A percentile compares a stretch with the other conserved stretches of the same genome.
phyloP scores from a whole-genome alignment of 306 rosid genomes.

The Gleditsia sinensis region DNA sequence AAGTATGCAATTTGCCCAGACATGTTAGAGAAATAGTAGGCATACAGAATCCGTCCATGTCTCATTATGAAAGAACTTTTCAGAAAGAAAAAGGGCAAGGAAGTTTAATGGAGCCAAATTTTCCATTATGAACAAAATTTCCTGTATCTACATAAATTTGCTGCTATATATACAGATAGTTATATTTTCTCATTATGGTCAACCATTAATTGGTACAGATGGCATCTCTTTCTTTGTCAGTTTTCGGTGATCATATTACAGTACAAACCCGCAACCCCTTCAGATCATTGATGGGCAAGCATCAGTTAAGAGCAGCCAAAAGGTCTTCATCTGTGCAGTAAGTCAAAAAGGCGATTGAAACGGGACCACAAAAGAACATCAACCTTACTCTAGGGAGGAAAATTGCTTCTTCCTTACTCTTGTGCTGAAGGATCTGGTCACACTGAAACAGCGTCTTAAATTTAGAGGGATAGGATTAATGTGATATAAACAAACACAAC shows the following conservation, averaged over 20 bases:
- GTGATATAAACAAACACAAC: neutral
- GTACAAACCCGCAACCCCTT: no score
- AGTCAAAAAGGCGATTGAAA: conserved; percentile 16
- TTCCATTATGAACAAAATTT: conserved; percentile 24
- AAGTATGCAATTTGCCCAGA: no score
- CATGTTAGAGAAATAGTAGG: no score
- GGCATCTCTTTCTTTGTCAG: neutral
- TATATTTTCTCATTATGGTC: conserved; percentile 1
- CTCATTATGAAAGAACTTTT: no score
- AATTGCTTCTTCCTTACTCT: conserved; percentile 26
- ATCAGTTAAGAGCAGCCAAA: conserved; percentile 26
- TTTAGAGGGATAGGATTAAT: conserved; percentile 22
- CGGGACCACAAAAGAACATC: conserved; percentile 25
- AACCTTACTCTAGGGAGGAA: conserved; percentile 21
- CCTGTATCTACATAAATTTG: conserved; percentile 26
- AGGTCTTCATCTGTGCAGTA: neutral
- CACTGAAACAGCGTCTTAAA: conserved; percentile 33
- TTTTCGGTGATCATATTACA: neutral
- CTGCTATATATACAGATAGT: conserved; percentile 25
- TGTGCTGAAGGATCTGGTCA: conserved; percentile 39
- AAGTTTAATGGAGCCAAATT: neutral
- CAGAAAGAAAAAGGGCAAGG: no score
- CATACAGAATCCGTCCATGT: no score
- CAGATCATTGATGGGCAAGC: conserved; percentile 3
- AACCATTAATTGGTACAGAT: conserved; percentile 13